Evolutionary conservation across 2,329 filamentous ascomycete genomes (phyloP), one percentile per base, ranked within the genome.

Genomic region (Leptographium flavum): DNA sequence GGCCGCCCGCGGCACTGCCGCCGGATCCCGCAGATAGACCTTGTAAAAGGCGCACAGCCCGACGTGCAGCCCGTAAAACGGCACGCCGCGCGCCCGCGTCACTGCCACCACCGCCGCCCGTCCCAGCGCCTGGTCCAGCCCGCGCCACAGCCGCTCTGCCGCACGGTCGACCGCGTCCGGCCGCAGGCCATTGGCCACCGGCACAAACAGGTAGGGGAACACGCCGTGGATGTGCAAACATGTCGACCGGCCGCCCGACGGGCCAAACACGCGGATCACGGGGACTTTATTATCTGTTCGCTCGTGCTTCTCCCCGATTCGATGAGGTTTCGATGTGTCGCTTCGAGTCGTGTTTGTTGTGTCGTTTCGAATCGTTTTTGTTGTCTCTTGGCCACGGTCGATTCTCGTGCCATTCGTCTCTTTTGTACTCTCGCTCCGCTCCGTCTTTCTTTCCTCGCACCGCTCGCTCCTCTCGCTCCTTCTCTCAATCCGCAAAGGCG

Each of bases 171-270:
- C 22, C 14, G 43, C 47, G 19, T 10, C 30, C n/a, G 44, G 17
- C 3, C 27, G 32, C 11, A 48, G 40, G n/a, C 37, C 15, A 2
- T 5, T 23, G 25, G 50, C 48, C 11, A 30, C 44, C 1, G 48
- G 49, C 25, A 98, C 70, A 59, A 87, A 96, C n/a, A 96, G 68
- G 58, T 98, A 98, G 1, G 92, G 92, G 56, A 98, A 88, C 21
- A 86, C 87, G 49, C 93, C 92, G 62, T 96, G 92, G 46, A 98
- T 78, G 65, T 98, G 92, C 27, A 86, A 86, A 65, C 92, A 95
- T n/a, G 33, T 39, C 25, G 25, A 37, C 23, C 14, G n/a, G n/a
- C 45, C 45, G 17, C 14, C 22, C 7, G 19, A 30, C 25, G 25
- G 15, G 2, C 45, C 45, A 30, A 42, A 46, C 22, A 46, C 39